Base-by-base conservation (phyloP, 768 basidiomycete species). In the Russula emetica region DNA sequence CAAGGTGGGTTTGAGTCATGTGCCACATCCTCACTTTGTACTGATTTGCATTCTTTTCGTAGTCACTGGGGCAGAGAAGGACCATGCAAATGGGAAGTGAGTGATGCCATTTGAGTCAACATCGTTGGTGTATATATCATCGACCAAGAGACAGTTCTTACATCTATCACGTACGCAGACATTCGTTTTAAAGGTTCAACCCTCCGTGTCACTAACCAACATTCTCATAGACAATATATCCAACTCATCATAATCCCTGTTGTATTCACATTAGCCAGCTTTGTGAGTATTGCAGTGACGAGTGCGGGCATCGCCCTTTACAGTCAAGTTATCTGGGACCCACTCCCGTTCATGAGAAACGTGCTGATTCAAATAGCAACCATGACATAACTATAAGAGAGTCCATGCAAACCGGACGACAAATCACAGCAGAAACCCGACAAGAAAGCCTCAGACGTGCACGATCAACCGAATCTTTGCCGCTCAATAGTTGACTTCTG, bases 251-350 rank as follows among this genome's bases (percentile, higher is more conserved):
- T 92, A 68, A 91, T 94, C 62, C 91, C 92, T 3, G 71, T 85
- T 24, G 81, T 83, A 18, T 93, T 94, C 73, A 90, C 88, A 2
- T 75, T 92, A 36, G 83, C 83, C 60, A 86, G 86, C 30, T 93
- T 93, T 73, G 78, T 86, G 55, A 92, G 92, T 24, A 86, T 94
- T 64, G 85, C 87, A 5, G 88, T 92, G 22, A 91, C 93, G 1
- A 85, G 84, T 11, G 88, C 90, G 0, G 90, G 87, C 9, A 79
- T 86, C 65, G 75, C 79, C 5, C 79, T 93, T 18, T 94, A 93
- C 69, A 89, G 87, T 26, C 70, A 76, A 55, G 74, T 78, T 69
- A 69, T 82, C 68, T 88, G 92, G 92, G 87, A 94, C 70, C 92
- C 91, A 0, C 79, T 88, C 3, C n/a, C n/a, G n/a, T n/a, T 8